These are phyloP conservation scores for Spatholobus suberectus DNA, from an alignment of 306 rosid genomes.

Conservation along the genomic window DNA sequence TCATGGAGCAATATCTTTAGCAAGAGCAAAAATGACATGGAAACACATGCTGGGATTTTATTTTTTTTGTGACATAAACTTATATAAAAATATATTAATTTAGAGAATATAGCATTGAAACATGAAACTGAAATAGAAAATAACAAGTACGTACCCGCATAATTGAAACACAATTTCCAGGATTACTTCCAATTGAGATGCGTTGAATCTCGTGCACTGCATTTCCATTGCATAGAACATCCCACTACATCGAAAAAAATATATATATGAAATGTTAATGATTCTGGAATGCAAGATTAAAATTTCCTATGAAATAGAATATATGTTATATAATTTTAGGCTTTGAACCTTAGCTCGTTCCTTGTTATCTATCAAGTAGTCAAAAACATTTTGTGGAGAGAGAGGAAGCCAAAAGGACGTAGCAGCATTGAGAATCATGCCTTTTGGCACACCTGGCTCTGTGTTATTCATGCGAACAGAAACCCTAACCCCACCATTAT, in stretches of 20 bases:
- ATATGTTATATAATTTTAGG: background rate
- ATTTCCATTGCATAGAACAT: slow-evolving; percentile 52
- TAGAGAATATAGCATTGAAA: background rate
- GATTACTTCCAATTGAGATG: slow-evolving; percentile 54
- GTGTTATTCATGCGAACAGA: slow-evolving; percentile 43
- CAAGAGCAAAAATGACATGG: background rate
- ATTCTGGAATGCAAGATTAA: background rate
- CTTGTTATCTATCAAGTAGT: slow-evolving; percentile 53
- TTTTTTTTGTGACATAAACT: background rate
- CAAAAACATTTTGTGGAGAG: slow-evolving; percentile 41
- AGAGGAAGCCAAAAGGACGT: slow-evolving; percentile 71
- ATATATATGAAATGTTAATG: background rate
- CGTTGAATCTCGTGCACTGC: slow-evolving; percentile 51
- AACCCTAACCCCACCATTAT: slow-evolving; percentile 50
- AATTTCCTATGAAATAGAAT: background rate
- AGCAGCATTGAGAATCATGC: slow-evolving; percentile 55
- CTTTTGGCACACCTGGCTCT: slow-evolving; percentile 53
- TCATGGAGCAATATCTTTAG: background rate
- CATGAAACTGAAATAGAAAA: background rate
- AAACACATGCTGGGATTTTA: background rate
- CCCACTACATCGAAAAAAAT: slow-evolving; percentile 58
- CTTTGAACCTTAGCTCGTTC: slow-evolving; percentile 58
- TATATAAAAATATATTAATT: background rate
- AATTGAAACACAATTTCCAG: slow-evolving; percentile 56
- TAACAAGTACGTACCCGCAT: slow-evolving; percentile 50